These are phyloP conservation scores for Ceraceosorus guamensis DNA, from an alignment of 1,284 basidiomycete genomes.

Conservation along the genomic window DNA sequence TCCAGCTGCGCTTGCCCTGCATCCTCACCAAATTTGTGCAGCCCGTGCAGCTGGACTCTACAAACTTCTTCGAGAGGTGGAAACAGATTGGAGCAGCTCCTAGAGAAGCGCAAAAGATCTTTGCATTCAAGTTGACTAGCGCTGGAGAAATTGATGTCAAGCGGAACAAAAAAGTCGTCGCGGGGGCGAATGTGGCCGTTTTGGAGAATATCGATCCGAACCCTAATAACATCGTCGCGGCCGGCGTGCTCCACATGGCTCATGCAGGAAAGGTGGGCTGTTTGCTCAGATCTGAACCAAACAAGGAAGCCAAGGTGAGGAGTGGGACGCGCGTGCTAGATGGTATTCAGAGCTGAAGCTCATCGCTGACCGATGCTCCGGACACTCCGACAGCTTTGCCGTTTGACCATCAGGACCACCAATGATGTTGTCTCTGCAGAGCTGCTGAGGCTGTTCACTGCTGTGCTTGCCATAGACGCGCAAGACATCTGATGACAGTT, in stretches of 20 bases:
- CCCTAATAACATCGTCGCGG: constrained; percentile 74
- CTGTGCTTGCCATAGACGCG: constrained; percentile 17
- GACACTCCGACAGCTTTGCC: constrained; percentile 62
- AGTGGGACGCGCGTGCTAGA: not conserved
- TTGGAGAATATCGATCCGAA: constrained; percentile 60
- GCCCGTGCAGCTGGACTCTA: constrained; percentile 70
- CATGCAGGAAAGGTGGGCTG: constrained; percentile 87
- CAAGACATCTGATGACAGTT: constrained; percentile 1
- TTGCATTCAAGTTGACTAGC: constrained; percentile 64
- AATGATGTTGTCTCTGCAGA: constrained; percentile 82
- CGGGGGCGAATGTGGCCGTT: constrained; percentile 68
- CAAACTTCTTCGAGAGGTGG: constrained; percentile 96
- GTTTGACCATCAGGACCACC: constrained; percentile 87
- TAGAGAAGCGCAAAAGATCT: constrained; percentile 80
- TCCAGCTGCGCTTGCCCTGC: constrained; percentile 77
- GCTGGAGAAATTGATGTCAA: constrained; percentile 65
- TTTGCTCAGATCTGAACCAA: constrained; percentile 84
- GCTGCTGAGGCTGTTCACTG: constrained; percentile 54
- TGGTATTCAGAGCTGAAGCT: not conserved
- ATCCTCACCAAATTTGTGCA: constrained; percentile 87
- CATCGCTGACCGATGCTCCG: not conserved
- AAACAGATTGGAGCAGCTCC: constrained; percentile 90
- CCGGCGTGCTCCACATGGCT: constrained; percentile 84
- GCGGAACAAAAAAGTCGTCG: constrained; percentile 67
- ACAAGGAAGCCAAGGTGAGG: constrained; percentile 79